Conservation (phyloP, 2,329 filamentous ascomycete species). For the Fragosphaeria purpurea region DNA sequence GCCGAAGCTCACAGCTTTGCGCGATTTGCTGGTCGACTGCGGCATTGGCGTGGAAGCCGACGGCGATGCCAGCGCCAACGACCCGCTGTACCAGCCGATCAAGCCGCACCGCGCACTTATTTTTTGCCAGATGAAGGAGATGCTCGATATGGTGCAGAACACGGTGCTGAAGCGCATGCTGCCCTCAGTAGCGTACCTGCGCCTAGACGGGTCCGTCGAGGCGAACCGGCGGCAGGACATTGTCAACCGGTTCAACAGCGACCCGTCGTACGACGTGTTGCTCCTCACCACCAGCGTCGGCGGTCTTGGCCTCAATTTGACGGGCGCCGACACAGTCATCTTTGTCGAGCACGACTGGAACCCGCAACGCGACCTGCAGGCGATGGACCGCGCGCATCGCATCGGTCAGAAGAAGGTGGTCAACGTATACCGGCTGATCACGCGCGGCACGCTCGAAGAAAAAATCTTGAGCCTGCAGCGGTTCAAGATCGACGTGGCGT, state of each 20-base stretch:
- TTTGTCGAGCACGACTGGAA: constrained; percentile 99
- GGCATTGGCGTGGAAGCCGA: constrained; percentile 74
- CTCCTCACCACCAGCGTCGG: constrained; percentile 92
- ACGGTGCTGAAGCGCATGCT: constrained; percentile 84
- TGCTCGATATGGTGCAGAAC: constrained; percentile 97
- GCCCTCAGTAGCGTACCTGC: constrained; percentile 84
- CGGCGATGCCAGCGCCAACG: constrained; percentile 44
- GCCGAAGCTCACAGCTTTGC: constrained; percentile 81
- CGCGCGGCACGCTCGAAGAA: constrained; percentile 89
- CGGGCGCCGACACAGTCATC: constrained; percentile 95
- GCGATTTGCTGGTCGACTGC: constrained; percentile 93
- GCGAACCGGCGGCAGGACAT: constrained; percentile 92
- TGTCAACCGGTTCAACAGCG: constrained; percentile 97
- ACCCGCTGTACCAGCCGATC: constrained; percentile 66
- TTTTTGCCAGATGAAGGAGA: constrained; percentile 99
- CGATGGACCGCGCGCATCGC: constrained; percentile 96
- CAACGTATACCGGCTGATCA: constrained; percentile 95
- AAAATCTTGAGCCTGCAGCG: constrained; percentile 97
- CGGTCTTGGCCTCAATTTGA: constrained; percentile 87
- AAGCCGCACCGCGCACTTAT: constrained; percentile 92
- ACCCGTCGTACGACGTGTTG: constrained; percentile 90
- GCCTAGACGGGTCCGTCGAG: constrained; percentile 90
- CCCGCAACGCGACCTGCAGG: constrained; percentile 94
- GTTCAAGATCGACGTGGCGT: constrained; percentile 98
- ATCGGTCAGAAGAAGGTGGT: constrained; percentile 99